Conservation (phyloP, 495 filamentous ascomycete species). For the Elaphomyces granulatus region DNA sequence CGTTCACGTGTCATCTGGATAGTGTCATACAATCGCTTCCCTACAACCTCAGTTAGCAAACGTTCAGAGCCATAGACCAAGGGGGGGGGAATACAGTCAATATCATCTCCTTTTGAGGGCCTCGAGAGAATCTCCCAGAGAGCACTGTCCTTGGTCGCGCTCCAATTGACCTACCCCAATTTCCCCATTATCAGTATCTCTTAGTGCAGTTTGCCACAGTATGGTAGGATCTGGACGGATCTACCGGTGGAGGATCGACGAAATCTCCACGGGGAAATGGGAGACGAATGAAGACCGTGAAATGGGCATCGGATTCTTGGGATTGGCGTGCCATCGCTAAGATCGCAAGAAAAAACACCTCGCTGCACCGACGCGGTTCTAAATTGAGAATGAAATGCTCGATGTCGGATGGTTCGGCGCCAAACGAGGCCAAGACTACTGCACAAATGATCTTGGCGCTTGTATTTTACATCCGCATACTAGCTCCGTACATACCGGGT, state of each 20-base stretch:
- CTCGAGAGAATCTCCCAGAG: conserved; percentile 85
- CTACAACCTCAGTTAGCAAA: conserved; percentile 25
- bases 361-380: too few relatives aligned
- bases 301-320: conserved; percentile 25
- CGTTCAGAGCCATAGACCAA: not conserved
- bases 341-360: too few relatives aligned
- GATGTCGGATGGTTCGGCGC: too few relatives aligned
- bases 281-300: conserved; percentile 71
- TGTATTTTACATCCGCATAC: too few relatives aligned
- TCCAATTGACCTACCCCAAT: conserved; percentile 45
- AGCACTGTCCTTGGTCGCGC: conserved; percentile 65
- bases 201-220: too few relatives aligned
- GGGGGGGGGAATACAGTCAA: conserved; percentile 52
- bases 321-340: too few relatives aligned
- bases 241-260: conserved; percentile 74
- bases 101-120: conserved; percentile 53
- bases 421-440: too few relatives aligned
- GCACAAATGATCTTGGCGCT: too few relatives aligned
- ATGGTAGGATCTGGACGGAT: conserved; percentile 12
- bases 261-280: conserved; percentile 81
- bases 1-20: conserved; percentile 3
- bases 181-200: not conserved
- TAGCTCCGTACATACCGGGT: too few relatives aligned
- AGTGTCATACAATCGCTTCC: conserved; percentile 59
- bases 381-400: too few relatives aligned